A percentile compares a stretch with the other conserved stretches of the same genome.
phyloP scores from a whole-genome alignment of 192 early-diverging fungal species.

The Coemansia sp. region DNA sequence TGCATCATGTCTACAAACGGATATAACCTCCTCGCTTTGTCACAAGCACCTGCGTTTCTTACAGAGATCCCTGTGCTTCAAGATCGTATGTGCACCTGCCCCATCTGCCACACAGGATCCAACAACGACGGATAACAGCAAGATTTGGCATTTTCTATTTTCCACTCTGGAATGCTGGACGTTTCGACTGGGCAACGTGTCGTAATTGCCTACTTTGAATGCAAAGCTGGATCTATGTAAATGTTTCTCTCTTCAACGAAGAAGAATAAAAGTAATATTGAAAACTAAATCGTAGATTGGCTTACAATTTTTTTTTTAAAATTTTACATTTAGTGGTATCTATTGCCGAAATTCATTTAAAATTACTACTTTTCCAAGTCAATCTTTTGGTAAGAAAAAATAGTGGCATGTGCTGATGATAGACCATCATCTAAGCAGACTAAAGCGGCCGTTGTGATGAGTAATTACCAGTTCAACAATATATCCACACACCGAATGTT shows the following conservation, averaged over 20 bases:
- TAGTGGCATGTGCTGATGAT: too few species aligned
- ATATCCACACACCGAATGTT: too few species aligned
- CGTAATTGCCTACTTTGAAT: not conserved
- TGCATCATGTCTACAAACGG: not conserved
- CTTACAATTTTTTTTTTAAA: too few species aligned
- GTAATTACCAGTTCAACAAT: too few species aligned
- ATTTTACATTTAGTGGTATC: too few species aligned
- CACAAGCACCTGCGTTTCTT: not conserved
- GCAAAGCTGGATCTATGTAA: not conserved
- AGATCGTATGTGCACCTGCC: slow-evolving; percentile 50
- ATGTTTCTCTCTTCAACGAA: not conserved
- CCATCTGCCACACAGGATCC: slow-evolving; percentile 39
- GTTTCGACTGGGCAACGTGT: not conserved
- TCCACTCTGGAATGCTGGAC: not conserved
- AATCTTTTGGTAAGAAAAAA: too few species aligned
- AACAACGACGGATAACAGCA: slow-evolving; percentile 22
- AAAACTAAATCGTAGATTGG: too few species aligned
- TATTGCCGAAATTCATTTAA: too few species aligned
- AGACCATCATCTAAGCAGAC: too few species aligned
- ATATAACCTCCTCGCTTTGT: not conserved
- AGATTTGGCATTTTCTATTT: not conserved
- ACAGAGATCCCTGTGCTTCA: not conserved
- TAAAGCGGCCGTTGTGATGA: too few species aligned
- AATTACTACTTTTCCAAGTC: too few species aligned
- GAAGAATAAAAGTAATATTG: not conserved